phyloP scores from a whole-genome alignment of 1,284 basidiomycete species.

The Salmacisia buchloeana region DNA sequence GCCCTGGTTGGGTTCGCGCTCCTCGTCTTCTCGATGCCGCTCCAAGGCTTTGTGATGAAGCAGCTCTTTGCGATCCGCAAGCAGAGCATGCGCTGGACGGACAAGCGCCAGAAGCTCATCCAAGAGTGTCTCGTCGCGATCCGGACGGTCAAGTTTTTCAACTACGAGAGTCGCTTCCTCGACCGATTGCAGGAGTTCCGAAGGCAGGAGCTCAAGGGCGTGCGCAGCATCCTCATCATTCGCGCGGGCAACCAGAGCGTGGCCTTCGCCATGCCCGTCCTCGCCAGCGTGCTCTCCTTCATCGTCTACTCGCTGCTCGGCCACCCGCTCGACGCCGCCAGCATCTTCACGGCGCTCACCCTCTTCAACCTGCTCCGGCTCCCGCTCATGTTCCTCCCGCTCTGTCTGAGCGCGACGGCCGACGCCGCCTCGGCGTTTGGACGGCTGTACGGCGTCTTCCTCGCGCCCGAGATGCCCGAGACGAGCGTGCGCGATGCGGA shows the following conservation, averaged over 20 bases:
- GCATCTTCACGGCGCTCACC: conserved; percentile 50
- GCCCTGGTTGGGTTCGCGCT: conserved; percentile 78
- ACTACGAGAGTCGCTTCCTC: conserved; percentile 51
- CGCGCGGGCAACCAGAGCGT: conserved; percentile 66
- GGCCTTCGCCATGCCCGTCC: conserved; percentile 66
- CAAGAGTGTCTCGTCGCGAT: conserved; percentile 47
- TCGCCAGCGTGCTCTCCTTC: conserved; percentile 80
- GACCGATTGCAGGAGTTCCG: conserved; percentile 67
- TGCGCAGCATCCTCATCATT: conserved; percentile 69
- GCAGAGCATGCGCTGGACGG: conserved; percentile 83
- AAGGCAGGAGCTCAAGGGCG: conserved; percentile 68
- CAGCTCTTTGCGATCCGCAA: conserved; percentile 65
- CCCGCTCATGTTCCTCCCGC: conserved; percentile 64
- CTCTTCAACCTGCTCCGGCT: conserved; percentile 59
- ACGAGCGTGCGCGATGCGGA: conserved; percentile 50
- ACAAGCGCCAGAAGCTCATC: conserved; percentile 55
- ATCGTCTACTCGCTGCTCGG: conserved; percentile 70
- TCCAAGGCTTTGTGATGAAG: conserved; percentile 71
- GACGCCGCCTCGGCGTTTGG: conserved; percentile 44
- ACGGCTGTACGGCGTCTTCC: conserved; percentile 56
- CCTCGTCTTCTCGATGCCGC: conserved; percentile 61
- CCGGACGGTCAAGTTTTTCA: conserved; percentile 49
- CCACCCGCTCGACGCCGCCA: conserved; percentile 62
- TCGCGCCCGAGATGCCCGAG: conserved; percentile 59
- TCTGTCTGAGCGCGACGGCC: conserved; percentile 41